These are phyloP conservation scores for Cerrena zonata DNA, from an alignment of 1,284 basidiomycete species.

Conservation along the genomic window DNA sequence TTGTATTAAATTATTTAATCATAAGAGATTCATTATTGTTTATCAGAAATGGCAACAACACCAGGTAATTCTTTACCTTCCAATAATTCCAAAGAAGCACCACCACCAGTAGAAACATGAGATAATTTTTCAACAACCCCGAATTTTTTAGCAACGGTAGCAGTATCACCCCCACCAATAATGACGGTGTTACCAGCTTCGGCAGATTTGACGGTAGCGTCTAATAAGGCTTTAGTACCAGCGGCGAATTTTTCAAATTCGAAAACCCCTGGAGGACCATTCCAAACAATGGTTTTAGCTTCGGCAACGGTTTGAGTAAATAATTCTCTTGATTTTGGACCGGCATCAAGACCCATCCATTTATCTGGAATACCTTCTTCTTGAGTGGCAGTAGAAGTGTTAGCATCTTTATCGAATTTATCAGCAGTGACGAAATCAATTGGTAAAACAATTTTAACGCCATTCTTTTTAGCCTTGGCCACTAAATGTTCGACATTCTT, in stretches of 20 bases:
- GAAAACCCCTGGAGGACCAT: constrained; percentile 96
- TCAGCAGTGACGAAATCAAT: constrained; percentile 92
- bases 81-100: constrained; percentile 89
- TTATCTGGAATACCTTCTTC: constrained; percentile 84
- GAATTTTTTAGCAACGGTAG: constrained; percentile 83
- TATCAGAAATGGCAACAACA: too few relatives aligned
- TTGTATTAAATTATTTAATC: too few relatives aligned
- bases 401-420: constrained; percentile 91
- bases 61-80: constrained; percentile 80
- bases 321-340: constrained; percentile 74
- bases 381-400: constrained; percentile 73
- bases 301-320: constrained; percentile 79
- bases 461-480: constrained; percentile 90
- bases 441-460: constrained; percentile 93
- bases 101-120: constrained; percentile 96
- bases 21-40: too few relatives aligned
- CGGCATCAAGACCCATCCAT: constrained; percentile 93
- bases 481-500: constrained; percentile 82
- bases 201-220: constrained; percentile 85
- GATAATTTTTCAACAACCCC: constrained; percentile 82
- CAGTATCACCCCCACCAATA: constrained; percentile 90
- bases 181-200: constrained; percentile 87
- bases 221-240: constrained; percentile 82
- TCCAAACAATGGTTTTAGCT: constrained; percentile 98
- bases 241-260: constrained; percentile 89